Percentiles rank a stretch among this genome's conserved stretches.
Conservation (phyloP, 305 asterid genomes). For the Solanum hybrid region DNA sequence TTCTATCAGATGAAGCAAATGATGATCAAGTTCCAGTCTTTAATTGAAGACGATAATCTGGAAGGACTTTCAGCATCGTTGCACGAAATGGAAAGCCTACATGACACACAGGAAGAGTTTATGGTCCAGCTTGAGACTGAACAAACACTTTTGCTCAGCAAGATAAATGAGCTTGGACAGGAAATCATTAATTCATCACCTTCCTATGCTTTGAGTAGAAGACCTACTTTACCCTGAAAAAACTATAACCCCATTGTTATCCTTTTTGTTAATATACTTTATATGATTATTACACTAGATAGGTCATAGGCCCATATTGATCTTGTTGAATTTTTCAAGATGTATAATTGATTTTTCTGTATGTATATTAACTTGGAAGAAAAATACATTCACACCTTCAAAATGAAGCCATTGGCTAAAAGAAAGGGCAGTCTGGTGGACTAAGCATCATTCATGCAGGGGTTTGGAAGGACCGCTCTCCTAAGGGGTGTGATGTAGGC, state of each 20-base stretch:
- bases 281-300: background rate
- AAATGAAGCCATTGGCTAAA: background rate
- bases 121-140: constrained; percentile 72
- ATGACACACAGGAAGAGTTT: constrained; percentile 62
- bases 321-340: background rate
- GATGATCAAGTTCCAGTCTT: constrained; percentile 67
- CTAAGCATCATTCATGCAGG: background rate
- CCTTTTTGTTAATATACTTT: background rate
- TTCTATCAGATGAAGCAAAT: constrained; percentile 62
- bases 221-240: constrained; percentile 36
- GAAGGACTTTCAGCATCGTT: constrained; percentile 55
- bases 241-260: background rate
- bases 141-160: constrained; percentile 62
- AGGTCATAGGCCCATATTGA: background rate
- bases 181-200: constrained; percentile 69
- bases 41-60: constrained; percentile 43
- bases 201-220: constrained; percentile 39
- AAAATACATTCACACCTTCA: background rate
- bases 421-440: background rate
- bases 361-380: constrained; percentile 1
- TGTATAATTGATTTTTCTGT: constrained; percentile 7
- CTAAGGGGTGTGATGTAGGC: background rate
- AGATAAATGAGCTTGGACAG: constrained; percentile 85
- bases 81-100: constrained; percentile 71
- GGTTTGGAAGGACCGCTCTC: background rate